Evolutionary conservation across 139 green algal species (phyloP), one percentile per base, ranked within the genome.

Genomic region (Closterium sp.): DNA sequence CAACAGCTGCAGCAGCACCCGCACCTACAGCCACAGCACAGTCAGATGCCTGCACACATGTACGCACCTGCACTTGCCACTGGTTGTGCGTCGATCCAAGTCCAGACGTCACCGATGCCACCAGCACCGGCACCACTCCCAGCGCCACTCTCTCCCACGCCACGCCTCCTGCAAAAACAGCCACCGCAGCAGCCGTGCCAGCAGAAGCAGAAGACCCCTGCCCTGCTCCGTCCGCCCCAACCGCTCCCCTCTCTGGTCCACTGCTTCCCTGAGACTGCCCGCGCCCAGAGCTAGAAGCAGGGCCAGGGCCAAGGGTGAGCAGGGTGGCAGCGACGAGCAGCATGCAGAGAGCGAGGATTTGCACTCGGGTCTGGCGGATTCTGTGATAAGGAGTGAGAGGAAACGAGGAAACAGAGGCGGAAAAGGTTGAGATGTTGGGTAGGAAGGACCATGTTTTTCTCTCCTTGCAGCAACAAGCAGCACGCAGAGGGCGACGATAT

Each of bases 31-130:
- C n/a, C n/a, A n/a, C n/a, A n/a, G n/a, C n/a, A n/a, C n/a, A n/a
- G n/a, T n/a, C n/a, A n/a, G n/a, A n/a, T n/a, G n/a, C n/a, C n/a
- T n/a, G n/a, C n/a, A n/a, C n/a, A n/a, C n/a, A n/a, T n/a, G n/a
- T n/a, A 92, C 85, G n/a, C 50, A 93, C 92, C 92, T 94, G 92
- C 42, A 95, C 29, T 31, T 28, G 30, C 90, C 85, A 89, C 86
- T 94, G 92, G 90, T 92, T 95, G 70, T 93, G 13, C 1, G 92
- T 91, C 2, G 92, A 94, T 27, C 31, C 92, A 7, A 94, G 32
- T 7, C 92, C 92, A 31, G 92, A 94, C 1, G 92, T 32, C 11
- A 90, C 34, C 0, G 92, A 94, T 5, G 90, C 92, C n/a, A 92
- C 32, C 24, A 94, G 38, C 70, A 94, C 91, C 17, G 92, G 92